Conservation (phyloP, 192 early-diverging fungal genomes). For the Umbelopsis ramanniana region DNA sequence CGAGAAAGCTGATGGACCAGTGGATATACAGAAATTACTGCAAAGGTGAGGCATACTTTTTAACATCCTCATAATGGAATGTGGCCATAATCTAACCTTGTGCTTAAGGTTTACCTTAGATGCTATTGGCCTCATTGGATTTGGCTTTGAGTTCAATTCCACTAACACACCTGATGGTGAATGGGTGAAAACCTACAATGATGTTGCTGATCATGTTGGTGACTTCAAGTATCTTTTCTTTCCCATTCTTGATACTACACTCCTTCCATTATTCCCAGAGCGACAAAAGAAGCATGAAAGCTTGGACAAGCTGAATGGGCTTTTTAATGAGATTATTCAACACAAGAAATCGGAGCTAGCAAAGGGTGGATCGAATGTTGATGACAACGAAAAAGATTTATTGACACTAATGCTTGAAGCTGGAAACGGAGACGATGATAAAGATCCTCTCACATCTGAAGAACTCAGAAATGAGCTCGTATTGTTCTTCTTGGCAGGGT, state of each 20-base stretch:
- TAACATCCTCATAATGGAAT: neutral
- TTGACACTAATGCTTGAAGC: conserved; percentile 42
- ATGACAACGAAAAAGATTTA: conserved; percentile 33
- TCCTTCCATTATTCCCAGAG: conserved; percentile 25
- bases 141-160: conserved; percentile 41
- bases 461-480: conserved; percentile 29
- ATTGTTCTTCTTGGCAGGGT: conserved; percentile 1
- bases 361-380: neutral
- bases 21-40: conserved; percentile 27
- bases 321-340: conserved; percentile 30
- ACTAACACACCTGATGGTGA: conserved; percentile 12
- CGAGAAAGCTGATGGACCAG: neutral
- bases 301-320: conserved; percentile 19
- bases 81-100: neutral
- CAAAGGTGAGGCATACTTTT: conserved; percentile 8
- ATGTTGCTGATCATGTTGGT: conserved; percentile 12
- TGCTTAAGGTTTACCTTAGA: conserved; percentile 29
- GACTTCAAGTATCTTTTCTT: conserved; percentile 28
- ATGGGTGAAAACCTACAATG: conserved; percentile 33
- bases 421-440: conserved; percentile 4
- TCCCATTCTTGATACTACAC: conserved; percentile 26
- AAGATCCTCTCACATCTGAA: conserved; percentile 3
- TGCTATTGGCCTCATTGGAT: conserved; percentile 37
- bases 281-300: conserved; percentile 24
- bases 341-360: conserved; percentile 7